Conservation (phyloP, 805 yeast genomes). For the Candida silvatica region DNA sequence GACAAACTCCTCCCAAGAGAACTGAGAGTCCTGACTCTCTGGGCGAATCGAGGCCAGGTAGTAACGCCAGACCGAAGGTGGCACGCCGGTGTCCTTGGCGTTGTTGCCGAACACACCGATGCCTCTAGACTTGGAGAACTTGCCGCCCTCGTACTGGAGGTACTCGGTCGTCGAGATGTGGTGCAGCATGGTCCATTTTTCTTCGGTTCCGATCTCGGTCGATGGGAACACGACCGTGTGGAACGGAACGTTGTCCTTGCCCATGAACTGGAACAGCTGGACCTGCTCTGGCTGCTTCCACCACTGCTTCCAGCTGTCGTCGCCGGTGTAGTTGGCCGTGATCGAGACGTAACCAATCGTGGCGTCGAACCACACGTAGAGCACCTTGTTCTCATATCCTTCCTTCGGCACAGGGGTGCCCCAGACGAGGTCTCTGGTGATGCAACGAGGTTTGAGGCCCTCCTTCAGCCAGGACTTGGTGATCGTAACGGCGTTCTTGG, state of each 20-base stretch:
- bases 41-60: constrained; percentile 90
- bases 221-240: constrained; percentile 98
- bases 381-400: constrained; percentile 78
- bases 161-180: constrained; percentile 94
- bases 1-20: constrained; percentile 96
- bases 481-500: constrained; percentile 81
- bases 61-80: constrained; percentile 96
- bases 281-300: constrained; percentile 89
- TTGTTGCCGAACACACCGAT: constrained; percentile 98
- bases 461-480: constrained; percentile 91
- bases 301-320: constrained; percentile 89
- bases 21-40: constrained; percentile 91
- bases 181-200: constrained; percentile 84
- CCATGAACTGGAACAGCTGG: constrained; percentile 93
- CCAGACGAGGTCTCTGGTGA: constrained; percentile 96
- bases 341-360: constrained; percentile 94
- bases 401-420: constrained; percentile 97
- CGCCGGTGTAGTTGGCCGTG: constrained; percentile 81
- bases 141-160: constrained; percentile 95
- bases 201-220: constrained; percentile 79
- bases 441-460: constrained; percentile 89
- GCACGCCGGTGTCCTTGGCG: constrained; percentile 86
- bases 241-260: constrained; percentile 98
- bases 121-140: constrained; percentile 96
- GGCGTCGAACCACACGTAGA: constrained; percentile 99